phyloP scores from a whole-genome alignment of 2,329 filamentous ascomycete species.

The Iodosphaeria phyllophila region DNA sequence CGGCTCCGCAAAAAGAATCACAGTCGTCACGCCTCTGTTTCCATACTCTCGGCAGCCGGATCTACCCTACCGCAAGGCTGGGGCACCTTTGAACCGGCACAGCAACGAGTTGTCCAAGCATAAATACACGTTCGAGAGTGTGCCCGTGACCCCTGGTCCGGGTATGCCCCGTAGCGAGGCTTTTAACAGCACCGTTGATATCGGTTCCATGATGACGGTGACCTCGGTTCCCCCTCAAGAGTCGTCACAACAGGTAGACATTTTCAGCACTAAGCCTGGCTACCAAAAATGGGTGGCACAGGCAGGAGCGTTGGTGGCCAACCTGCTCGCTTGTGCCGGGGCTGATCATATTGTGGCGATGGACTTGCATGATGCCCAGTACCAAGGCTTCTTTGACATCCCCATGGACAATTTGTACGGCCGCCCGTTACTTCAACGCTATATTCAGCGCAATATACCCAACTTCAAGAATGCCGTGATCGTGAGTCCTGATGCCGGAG shows the following conservation, averaged over 20 bases:
- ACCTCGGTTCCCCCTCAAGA: conserved; percentile 47
- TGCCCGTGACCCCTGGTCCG: conserved; percentile 68
- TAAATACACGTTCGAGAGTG: conserved; percentile 79
- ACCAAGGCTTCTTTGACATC: conserved; percentile 97
- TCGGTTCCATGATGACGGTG: conserved; percentile 58
- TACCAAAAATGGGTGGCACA: conserved; percentile 99
- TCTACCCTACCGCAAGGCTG: conserved; percentile 88
- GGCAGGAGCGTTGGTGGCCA: conserved; percentile 84
- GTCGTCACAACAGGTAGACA: conserved; percentile 29
- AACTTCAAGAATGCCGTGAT: conserved; percentile 76
- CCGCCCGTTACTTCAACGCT: conserved; percentile 50
- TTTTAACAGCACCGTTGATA: conserved; percentile 45
- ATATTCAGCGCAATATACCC: conserved; percentile 64
- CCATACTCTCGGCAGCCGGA: conserved; percentile 95
- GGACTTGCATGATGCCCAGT: conserved; percentile 91
- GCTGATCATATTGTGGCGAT: conserved; percentile 96
- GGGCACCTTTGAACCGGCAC: conserved; percentile 66
- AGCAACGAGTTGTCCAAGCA: conserved; percentile 29
- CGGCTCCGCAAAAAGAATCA: conserved; percentile 81
- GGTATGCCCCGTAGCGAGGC: conserved; percentile 48
- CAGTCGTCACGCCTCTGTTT: conserved; percentile 85
- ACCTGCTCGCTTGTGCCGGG: conserved; percentile 85
- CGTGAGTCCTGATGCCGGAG: conserved; percentile 89
- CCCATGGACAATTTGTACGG: conserved; percentile 96
- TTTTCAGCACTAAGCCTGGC: conserved; percentile 64